Evolutionary conservation across 768 basidiomycete genomes (phyloP).

Genomic region (Kwoniella dendrophila): DNA sequence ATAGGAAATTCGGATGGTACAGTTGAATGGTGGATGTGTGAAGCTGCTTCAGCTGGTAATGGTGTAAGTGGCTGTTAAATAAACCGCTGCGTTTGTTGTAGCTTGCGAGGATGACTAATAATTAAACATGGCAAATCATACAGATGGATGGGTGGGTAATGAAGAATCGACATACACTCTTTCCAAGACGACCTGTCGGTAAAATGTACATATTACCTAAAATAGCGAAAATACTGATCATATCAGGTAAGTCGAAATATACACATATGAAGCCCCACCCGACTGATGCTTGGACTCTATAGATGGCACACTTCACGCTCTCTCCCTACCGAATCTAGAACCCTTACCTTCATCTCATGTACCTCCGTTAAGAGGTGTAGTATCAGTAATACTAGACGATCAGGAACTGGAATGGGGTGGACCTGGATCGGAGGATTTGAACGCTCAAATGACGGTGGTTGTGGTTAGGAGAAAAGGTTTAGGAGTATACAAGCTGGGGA

Average conservation of each 20-base stretch:
- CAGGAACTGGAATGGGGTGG: slow-evolving; percentile 57
- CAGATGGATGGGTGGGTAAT: slow-evolving; percentile 63
- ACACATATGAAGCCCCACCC: too few species aligned
- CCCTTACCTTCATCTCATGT: slow-evolving; percentile 65
- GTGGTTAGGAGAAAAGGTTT: slow-evolving; percentile 54
- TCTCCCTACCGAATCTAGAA: slow-evolving; percentile 77
- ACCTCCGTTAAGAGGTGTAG: slow-evolving; percentile 77
- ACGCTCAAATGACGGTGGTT: slow-evolving; percentile 51
- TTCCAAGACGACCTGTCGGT: slow-evolving; percentile 72
- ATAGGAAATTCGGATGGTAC: slow-evolving; percentile 84
- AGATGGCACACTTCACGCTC: slow-evolving; percentile 68
- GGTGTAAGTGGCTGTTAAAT: slow-evolving; percentile 24
- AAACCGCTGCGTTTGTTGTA: background rate
- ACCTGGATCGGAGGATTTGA: slow-evolving; percentile 34
- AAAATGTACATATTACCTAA: slow-evolving; percentile 78
- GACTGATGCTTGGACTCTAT: too few species aligned
- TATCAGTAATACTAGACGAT: slow-evolving; percentile 81
- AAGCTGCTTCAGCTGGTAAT: slow-evolving; percentile 50
- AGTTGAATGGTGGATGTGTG: slow-evolving; percentile 75
- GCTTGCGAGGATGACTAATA: slow-evolving; percentile 29
- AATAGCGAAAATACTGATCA: slow-evolving; percentile 71
- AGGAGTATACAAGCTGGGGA: slow-evolving; percentile 54
- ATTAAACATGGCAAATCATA: background rate
- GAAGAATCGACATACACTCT: slow-evolving; percentile 69
- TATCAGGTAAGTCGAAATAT: slow-evolving; percentile 69